Percentiles rank a stretch among this genome's conserved stretches.
phyloP scores from a whole-genome alignment of 1,284 basidiomycete species.

The Austroboletus novae-zelandiae region DNA sequence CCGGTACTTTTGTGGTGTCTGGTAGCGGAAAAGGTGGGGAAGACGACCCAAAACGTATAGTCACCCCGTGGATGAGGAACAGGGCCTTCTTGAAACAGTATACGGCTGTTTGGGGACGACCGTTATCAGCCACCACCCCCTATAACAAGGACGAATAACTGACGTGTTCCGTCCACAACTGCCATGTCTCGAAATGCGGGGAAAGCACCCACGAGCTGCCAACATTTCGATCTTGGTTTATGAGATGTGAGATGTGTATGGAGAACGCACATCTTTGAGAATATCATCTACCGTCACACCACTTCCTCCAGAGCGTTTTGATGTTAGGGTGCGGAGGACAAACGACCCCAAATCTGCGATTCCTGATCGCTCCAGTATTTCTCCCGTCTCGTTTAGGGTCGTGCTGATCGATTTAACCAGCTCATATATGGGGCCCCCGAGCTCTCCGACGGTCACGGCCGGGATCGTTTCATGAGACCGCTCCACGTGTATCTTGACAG shows the following conservation, averaged over 20 bases:
- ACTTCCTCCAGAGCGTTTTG: slow-evolving; percentile 36
- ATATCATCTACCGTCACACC: slow-evolving; percentile 53
- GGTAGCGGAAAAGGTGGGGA: slow-evolving; percentile 61
- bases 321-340: slow-evolving; percentile 61
- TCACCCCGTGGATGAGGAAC: slow-evolving; percentile 73
- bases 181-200: slow-evolving; percentile 78
- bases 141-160: slow-evolving; percentile 30
- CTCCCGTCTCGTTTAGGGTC: slow-evolving; percentile 73
- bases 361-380: slow-evolving; percentile 55
- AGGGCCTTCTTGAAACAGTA: slow-evolving; percentile 90
- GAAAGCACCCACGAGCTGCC: slow-evolving; percentile 67
- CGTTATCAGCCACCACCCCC: slow-evolving; percentile 4
- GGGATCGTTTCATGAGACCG: slow-evolving; percentile 65
- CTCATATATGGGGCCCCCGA: slow-evolving; percentile 73
- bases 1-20: slow-evolving; percentile 57
- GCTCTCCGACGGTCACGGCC: slow-evolving; percentile 71
- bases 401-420: slow-evolving; percentile 64
- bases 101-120: slow-evolving; percentile 47
- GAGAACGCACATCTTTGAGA: slow-evolving; percentile 56
- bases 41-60: slow-evolving; percentile 56
- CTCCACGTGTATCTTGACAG: slow-evolving; percentile 69
- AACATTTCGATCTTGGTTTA: slow-evolving; percentile 10
- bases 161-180: slow-evolving; percentile 59
- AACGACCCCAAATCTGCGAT: slow-evolving; percentile 74
- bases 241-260: slow-evolving; percentile 2